Base-by-base conservation (phyloP, 768 basidiomycete species). In the Boletus insuetus region DNA sequence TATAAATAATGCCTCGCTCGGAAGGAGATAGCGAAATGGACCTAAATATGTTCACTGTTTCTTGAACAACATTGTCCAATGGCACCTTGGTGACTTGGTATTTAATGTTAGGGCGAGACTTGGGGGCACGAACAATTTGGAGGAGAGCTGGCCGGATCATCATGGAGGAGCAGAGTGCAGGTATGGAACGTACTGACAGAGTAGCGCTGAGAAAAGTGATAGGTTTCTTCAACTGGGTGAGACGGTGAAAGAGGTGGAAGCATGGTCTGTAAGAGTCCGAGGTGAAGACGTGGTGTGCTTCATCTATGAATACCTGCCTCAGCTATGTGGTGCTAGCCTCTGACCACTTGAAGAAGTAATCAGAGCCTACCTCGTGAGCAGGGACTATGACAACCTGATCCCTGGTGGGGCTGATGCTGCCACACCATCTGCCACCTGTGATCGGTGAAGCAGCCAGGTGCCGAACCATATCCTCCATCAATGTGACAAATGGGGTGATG, bases 181-280 rank as follows among this genome's bases (percentile, higher is more conserved):
- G 12, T 16, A 61, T 24, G 24, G 56, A 61, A 2, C 22, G 3
- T 6, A 31, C 2, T 3, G 60, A 17, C 6, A 62, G 58, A 0
- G 56, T 62, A 0, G 56, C 44, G 0, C 56, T 54, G 0, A 62
- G 53, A 8, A 62, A 55, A 0, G 60, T 62, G 6, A 55, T 52
- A 1, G 50, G 60, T 22, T 62, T 62, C 6, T 29, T 35, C 0
- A 62, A 6, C 4, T 11, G 13, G 1, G 56, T 62, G 0, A 62
- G 49, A 0, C 3, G 17, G 5, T 62, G 53, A 8, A 62, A 58
- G 0, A 62, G n/a, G 6, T 53, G 58, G 44, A 62, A 62, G 24
- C 61, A 62, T 0, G 31, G 4, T 0, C 45, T 9, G 17, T 61
- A 61, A 0, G 47, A 35, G 1, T 44, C 60, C 0, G 42, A 61